Evolutionary conservation across 1,284 basidiomycete genomes (phyloP).

Genomic region (Tilletia setariae): DNA sequence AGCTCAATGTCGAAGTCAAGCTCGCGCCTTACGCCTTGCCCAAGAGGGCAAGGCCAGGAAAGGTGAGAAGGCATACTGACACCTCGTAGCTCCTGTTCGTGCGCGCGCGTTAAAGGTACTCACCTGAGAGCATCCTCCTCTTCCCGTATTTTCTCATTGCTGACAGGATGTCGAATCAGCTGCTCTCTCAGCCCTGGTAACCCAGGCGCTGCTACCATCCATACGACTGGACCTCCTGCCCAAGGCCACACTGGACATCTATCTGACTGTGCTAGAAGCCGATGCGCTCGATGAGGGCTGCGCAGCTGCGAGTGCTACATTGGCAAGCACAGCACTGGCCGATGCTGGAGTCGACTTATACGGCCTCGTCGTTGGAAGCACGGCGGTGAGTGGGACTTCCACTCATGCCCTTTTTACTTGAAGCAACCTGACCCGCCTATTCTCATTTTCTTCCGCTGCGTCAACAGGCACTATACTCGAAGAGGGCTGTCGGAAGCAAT

Average conservation of each 20-base stretch:
- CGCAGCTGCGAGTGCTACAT: conserved; percentile 64
- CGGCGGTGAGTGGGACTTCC: neutral
- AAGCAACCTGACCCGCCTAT: neutral
- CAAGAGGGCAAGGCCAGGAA: conserved; percentile 52
- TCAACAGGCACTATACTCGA: conserved; percentile 18
- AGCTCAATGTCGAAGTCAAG: conserved; percentile 18
- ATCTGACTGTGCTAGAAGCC: conserved; percentile 83
- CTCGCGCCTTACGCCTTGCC: conserved; percentile 3
- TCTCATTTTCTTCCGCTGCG: conserved; percentile 21
- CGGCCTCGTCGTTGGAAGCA: conserved; percentile 69
- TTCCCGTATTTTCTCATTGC: neutral
- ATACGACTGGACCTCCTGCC: conserved; percentile 84
- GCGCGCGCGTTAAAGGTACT: too few species aligned
- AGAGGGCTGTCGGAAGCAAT: neutral
- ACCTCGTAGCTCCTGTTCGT: too few species aligned
- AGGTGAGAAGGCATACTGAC: conserved; percentile 25
- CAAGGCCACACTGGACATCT: conserved; percentile 89
- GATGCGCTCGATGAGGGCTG: conserved; percentile 68
- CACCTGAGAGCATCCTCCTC: conserved; percentile 74
- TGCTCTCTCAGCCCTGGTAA: conserved; percentile 73
- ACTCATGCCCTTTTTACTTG: too few species aligned
- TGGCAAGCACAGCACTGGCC: conserved; percentile 83
- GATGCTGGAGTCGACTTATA: conserved; percentile 83
- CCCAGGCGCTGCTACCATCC: conserved; percentile 80
- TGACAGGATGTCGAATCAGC: conserved; percentile 86